Percentiles rank a stretch among this genome's conserved stretches.
These are phyloP conservation scores for Pseudozyma thailandica DNA, from an alignment of 1,284 basidiomycete species.

Conservation along the genomic window DNA sequence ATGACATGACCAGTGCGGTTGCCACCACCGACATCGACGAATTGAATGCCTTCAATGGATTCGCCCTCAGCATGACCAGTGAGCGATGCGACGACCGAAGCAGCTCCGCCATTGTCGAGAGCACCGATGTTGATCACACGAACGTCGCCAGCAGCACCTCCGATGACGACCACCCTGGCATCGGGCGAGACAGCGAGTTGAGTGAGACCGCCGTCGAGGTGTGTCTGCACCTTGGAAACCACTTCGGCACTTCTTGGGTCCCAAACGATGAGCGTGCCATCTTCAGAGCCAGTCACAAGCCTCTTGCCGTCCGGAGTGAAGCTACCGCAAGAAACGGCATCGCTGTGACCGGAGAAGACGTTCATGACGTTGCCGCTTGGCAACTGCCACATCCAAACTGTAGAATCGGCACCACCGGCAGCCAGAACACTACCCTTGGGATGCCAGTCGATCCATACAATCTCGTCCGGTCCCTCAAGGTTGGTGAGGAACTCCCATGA, in stretches of 20 bases:
- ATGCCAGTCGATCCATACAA: slow-evolving; percentile 95
- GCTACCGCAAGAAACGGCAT: slow-evolving; percentile 84
- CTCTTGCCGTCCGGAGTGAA: slow-evolving; percentile 85
- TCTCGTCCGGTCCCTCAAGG: slow-evolving; percentile 92
- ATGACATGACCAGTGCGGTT: slow-evolving; percentile 76
- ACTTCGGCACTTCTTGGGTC: slow-evolving; percentile 84
- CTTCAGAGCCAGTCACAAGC: slow-evolving; percentile 85
- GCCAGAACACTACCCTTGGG: slow-evolving; percentile 89
- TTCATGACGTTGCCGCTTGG: slow-evolving; percentile 94
- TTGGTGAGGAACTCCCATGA: slow-evolving; percentile 92
- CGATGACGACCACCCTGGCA: slow-evolving; percentile 79
- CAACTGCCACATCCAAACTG: slow-evolving; percentile 98
- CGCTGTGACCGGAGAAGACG: slow-evolving; percentile 90
- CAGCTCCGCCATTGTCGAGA: slow-evolving; percentile 68
- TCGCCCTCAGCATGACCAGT: slow-evolving; percentile 87
- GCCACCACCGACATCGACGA: slow-evolving; percentile 79
- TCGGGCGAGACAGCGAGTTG: slow-evolving; percentile 81
- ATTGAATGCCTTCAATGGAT: slow-evolving; percentile 87
- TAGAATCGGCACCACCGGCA: slow-evolving; percentile 91
- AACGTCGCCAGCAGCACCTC: slow-evolving; percentile 83
- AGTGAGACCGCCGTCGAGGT: slow-evolving; percentile 80
- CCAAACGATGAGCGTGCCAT: slow-evolving; percentile 88
- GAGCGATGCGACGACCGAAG: slow-evolving; percentile 81
- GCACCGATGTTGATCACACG: slow-evolving; percentile 86
- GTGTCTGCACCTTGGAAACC: slow-evolving; percentile 78